Conservation (phyloP, 495 filamentous ascomycete genomes). For the Opeltia flavorubescens region DNA sequence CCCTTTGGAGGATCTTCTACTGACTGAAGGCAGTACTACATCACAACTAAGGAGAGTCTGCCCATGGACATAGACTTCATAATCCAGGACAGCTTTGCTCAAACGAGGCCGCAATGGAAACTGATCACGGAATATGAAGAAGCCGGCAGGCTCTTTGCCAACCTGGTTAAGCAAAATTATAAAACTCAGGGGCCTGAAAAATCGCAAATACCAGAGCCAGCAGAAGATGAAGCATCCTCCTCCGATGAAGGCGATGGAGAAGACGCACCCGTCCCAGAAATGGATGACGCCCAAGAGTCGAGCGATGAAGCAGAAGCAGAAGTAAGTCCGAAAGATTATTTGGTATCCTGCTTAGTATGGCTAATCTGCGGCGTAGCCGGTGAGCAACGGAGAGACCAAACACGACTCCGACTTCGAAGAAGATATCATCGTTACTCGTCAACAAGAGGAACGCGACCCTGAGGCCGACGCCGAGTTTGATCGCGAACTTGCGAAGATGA, state of each 20-base stretch:
- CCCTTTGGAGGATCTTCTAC: slow-evolving; percentile 12
- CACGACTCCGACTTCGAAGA: slow-evolving; percentile 53
- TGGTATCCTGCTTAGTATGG: not conserved
- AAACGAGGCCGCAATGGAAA: slow-evolving; percentile 84
- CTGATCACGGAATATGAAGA: slow-evolving; percentile 67
- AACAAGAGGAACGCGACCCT: slow-evolving; percentile 83
- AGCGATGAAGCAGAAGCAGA: slow-evolving; percentile 44
- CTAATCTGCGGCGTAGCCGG: slow-evolving; percentile 7
- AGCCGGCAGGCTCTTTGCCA: slow-evolving; percentile 69
- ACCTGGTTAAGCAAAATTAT: slow-evolving; percentile 78
- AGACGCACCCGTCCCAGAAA: slow-evolving; percentile 39
- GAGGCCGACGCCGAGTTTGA: slow-evolving; percentile 96
- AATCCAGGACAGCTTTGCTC: slow-evolving; percentile 77
- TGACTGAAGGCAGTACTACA: slow-evolving; percentile 59
- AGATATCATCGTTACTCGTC: slow-evolving; percentile 75
- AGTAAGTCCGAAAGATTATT: slow-evolving; percentile 1
- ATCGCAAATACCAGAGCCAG: slow-evolving; percentile 50
- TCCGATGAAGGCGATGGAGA: slow-evolving; percentile 49
- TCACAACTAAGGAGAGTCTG: slow-evolving; percentile 77
- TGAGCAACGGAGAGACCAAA: slow-evolving; percentile 20
- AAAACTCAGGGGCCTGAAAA: slow-evolving; percentile 61
- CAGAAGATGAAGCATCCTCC: slow-evolving; percentile 45
- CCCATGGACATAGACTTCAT: slow-evolving; percentile 98
- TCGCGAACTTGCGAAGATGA: slow-evolving; percentile 95
- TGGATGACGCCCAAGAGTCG: slow-evolving; percentile 43